Conservation (phyloP, 495 filamentous ascomycete species). For the Aspergillus leporis region DNA sequence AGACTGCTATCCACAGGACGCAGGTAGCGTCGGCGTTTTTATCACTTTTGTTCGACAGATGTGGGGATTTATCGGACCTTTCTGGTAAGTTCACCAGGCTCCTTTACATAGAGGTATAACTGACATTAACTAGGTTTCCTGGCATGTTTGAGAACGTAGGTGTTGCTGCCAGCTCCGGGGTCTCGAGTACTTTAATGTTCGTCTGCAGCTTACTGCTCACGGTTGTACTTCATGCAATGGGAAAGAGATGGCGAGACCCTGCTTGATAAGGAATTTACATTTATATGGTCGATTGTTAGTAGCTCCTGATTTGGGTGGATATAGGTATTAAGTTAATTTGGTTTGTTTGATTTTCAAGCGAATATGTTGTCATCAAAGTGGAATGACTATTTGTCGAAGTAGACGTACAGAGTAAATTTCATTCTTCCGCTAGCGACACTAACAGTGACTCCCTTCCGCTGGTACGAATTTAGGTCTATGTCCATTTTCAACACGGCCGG, state of each 20-base stretch:
- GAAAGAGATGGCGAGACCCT: slow-evolving; percentile 14
- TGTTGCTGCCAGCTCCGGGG: slow-evolving; percentile 33
- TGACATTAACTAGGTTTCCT: slow-evolving; percentile 33
- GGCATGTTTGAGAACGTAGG: slow-evolving; percentile 44
- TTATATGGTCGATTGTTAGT: no score
- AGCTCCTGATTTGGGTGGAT: no score
- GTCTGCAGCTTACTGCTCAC: slow-evolving; percentile 36
- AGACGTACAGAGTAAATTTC: background rate
- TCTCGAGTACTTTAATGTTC: slow-evolving; percentile 34
- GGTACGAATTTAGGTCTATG: background rate
- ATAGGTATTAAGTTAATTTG: no score
- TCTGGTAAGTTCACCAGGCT: slow-evolving; percentile 40
- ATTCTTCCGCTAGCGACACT: no score
- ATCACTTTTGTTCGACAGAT: slow-evolving; percentile 54
- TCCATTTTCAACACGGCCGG: background rate
- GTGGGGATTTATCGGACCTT: slow-evolving; percentile 61
- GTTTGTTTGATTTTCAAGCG: no score
- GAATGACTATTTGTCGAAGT: background rate
- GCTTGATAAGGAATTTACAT: background rate
- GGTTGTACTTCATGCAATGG: slow-evolving; percentile 26
- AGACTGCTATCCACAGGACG: slow-evolving; percentile 51
- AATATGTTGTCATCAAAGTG: background rate
- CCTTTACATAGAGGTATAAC: background rate
- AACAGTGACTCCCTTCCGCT: no score
- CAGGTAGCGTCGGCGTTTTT: slow-evolving; percentile 56